A percentile compares a stretch with the other conserved stretches of the same genome.
These are phyloP conservation scores for Rhinocladiella mackenziei DNA, from an alignment of 2,329 filamentous ascomycete species.

Conservation along the genomic window DNA sequence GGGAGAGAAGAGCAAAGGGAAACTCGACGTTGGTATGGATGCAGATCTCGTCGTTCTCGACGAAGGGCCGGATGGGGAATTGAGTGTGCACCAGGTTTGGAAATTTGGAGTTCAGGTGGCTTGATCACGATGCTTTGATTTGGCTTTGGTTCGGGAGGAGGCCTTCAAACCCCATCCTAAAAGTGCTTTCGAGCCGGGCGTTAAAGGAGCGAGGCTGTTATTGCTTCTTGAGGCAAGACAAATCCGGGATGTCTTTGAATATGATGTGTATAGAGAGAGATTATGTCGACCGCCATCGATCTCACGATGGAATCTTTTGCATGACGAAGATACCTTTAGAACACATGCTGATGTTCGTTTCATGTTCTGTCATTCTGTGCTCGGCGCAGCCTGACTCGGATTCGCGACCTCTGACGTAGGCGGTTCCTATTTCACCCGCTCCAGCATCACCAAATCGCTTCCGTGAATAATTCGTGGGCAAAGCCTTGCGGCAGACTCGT, in stretches of 20 bases:
- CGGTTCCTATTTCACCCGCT: conserved; percentile 19
- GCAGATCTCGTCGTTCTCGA: conserved; percentile 67
- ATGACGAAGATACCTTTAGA: background rate
- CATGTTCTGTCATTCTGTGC: background rate
- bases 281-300: background rate
- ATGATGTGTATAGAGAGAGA: background rate
- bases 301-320: background rate
- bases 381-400: background rate
- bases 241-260: background rate
- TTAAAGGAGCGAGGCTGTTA: no score
- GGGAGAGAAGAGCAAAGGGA: conserved; percentile 64
- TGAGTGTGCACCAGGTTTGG: conserved; percentile 73
- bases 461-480: conserved; percentile 9
- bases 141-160: no score
- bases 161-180: no score
- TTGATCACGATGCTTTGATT: conserved; percentile 7
- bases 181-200: background rate
- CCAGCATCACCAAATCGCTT: background rate
- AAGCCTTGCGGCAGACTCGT: conserved; percentile 12
- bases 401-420: background rate
- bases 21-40: conserved; percentile 59
- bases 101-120: conserved; percentile 58
- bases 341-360: background rate
- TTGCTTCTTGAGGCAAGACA: no score
- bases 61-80: conserved; percentile 44